phyloP scores from a whole-genome alignment of 2,329 filamentous ascomycete genomes.

The Zymoseptoria tritici region DNA sequence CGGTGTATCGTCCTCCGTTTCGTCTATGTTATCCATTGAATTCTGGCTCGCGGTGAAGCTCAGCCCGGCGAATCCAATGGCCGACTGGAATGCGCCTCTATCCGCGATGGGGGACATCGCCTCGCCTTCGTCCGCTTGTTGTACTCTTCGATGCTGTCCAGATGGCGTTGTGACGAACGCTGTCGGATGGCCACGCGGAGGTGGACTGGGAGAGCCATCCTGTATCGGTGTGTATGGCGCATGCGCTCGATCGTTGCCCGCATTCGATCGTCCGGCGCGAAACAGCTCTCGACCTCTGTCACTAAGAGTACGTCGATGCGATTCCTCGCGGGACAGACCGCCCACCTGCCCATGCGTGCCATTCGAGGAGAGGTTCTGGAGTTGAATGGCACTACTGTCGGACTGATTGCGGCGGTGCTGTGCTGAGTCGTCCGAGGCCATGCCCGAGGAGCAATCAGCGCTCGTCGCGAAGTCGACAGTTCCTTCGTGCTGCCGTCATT shows the following conservation, averaged over 20 bases:
- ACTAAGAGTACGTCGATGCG: conserved; percentile 41
- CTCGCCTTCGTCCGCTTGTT: conserved; percentile 31
- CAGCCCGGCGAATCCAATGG: conserved; percentile 42
- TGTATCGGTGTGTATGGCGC: conserved; percentile 44
- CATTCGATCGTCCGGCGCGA: conserved; percentile 19
- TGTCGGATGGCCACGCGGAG: conserved; percentile 21
- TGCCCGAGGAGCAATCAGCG: conserved; percentile 22
- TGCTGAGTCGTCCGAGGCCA: conserved; percentile 44
- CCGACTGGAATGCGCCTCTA: conserved; percentile 41
- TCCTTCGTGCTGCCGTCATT: conserved; percentile 2
- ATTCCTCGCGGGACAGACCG: conserved; percentile 23
- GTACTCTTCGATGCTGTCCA: conserved; percentile 25
- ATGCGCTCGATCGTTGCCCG: conserved; percentile 4
- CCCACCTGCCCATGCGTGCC: conserved; percentile 23
- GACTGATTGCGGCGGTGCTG: conserved; percentile 40
- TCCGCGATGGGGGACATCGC: conserved; percentile 39
- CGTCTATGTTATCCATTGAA: conserved; percentile 16
- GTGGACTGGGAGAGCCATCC: conserved; percentile 44
- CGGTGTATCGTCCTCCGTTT: conserved; percentile 15
- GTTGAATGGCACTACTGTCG: conserved; percentile 56
- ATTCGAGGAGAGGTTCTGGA: conserved; percentile 47
- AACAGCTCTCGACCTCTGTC: conserved; percentile 43
- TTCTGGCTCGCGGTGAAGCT: conserved; percentile 36
- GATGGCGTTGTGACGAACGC: conserved; percentile 32
- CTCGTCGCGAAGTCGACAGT: conserved; percentile 5